A percentile compares a stretch with the other conserved stretches of the same genome.
Conservation (phyloP, 2,329 filamentous ascomycete genomes). For the Penicillium sclerotiorum region DNA sequence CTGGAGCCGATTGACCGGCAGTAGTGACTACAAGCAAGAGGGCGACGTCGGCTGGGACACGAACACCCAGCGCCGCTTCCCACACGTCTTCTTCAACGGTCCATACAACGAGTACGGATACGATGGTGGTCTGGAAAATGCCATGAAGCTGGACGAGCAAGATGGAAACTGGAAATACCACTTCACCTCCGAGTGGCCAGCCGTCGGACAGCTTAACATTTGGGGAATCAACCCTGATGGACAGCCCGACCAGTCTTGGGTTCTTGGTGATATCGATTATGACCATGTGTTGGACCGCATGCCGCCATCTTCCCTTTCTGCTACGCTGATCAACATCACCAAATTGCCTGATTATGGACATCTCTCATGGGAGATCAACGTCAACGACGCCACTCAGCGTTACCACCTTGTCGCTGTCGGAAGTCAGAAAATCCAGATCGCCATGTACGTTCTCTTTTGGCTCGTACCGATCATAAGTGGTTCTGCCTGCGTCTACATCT, state of each 20-base stretch:
- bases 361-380: slow-evolving; percentile 57
- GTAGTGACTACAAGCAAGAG: slow-evolving; percentile 63
- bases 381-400: slow-evolving; percentile 57
- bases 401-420: slow-evolving; percentile 58
- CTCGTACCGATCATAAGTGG: slow-evolving; percentile 57
- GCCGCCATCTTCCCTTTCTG: slow-evolving; percentile 59
- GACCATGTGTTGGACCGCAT: slow-evolving; percentile 64
- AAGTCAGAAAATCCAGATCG: slow-evolving; percentile 55
- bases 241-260: slow-evolving; percentile 60
- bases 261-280: slow-evolving; percentile 63
- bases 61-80: slow-evolving; percentile 55
- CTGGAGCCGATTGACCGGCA: slow-evolving; percentile 61
- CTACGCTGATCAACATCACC: slow-evolving; percentile 62
- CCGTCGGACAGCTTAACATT: slow-evolving; percentile 63
- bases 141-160: slow-evolving; percentile 49
- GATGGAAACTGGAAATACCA: slow-evolving; percentile 60
- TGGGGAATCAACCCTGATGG: slow-evolving; percentile 69
- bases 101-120: slow-evolving; percentile 67
- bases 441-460: slow-evolving; percentile 58
- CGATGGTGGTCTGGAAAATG: slow-evolving; percentile 60
- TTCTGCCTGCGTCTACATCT: slow-evolving; percentile 55
- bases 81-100: slow-evolving; percentile 65
- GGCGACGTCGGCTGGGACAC: slow-evolving; percentile 51
- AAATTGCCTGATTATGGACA: slow-evolving; percentile 56
- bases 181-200: slow-evolving; percentile 66